phyloP scores from a whole-genome alignment of 768 basidiomycete genomes.

The Lactarius evosmus region DNA sequence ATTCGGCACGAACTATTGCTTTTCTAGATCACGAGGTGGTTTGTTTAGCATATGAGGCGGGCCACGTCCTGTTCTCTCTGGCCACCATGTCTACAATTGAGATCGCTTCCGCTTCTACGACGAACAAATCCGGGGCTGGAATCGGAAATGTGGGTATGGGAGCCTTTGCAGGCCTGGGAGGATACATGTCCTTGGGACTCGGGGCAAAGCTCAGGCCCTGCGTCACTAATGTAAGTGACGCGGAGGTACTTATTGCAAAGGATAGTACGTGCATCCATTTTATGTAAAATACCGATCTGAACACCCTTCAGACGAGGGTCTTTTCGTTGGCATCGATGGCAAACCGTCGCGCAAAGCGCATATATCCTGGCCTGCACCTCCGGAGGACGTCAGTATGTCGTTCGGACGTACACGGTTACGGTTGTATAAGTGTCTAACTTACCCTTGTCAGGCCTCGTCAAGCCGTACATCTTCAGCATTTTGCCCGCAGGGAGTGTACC shows the following conservation, averaged over 20 bases:
- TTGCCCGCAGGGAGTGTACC: slow-evolving; percentile 66
- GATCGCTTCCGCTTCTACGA: slow-evolving; percentile 42
- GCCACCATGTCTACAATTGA: slow-evolving; percentile 56
- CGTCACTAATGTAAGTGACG: slow-evolving; percentile 51
- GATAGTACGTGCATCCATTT: slow-evolving; percentile 57
- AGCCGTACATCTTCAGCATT: slow-evolving; percentile 75
- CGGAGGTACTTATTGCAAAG: slow-evolving; percentile 68
- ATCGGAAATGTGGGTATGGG: slow-evolving; percentile 56
- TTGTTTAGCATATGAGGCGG: slow-evolving; percentile 80
- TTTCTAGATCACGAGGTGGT: slow-evolving; percentile 62
- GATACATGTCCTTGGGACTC: slow-evolving; percentile 82
- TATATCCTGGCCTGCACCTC: slow-evolving; percentile 75
- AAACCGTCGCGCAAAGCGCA: slow-evolving; percentile 46
- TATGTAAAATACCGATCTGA: slow-evolving; percentile 1
- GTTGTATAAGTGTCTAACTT: slow-evolving; percentile 8
- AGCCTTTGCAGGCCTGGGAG: slow-evolving; percentile 74
- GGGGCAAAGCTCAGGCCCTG: slow-evolving; percentile 71
- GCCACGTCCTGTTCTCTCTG: slow-evolving; percentile 71
- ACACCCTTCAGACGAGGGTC: slow-evolving; percentile 54
- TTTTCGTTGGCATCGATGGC: slow-evolving; percentile 60
- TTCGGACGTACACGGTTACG: background rate
- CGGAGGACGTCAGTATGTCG: slow-evolving; percentile 69
- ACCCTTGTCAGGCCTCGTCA: slow-evolving; percentile 53
- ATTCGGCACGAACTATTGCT: slow-evolving; percentile 82
- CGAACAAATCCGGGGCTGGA: slow-evolving; percentile 39